Base-by-base conservation (phyloP, 2,329 filamentous ascomycete species). In the Tolypocladium tropicale region DNA sequence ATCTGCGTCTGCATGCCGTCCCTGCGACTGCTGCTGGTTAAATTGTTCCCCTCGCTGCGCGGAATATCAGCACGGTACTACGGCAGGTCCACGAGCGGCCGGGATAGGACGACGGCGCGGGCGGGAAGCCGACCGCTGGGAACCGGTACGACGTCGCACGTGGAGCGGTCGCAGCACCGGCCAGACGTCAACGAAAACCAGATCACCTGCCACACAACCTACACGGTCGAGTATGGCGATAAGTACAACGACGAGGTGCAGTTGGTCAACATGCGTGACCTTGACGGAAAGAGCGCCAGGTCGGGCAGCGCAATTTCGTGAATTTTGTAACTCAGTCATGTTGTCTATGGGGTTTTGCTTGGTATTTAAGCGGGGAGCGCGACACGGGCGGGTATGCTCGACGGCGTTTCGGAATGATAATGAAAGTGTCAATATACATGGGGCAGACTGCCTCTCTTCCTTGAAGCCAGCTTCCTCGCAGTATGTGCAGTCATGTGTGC, bases 1-100 rank as follows among this genome's bases (percentile, higher is more conserved):
- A 70, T 75, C 11, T 73, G 72, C 57, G 70, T 68, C 12, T 74
- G 71, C 51, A 63, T 74, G 65, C 72, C 72, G 0, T 65, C 70
- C 0, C 53, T 74, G 3, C 65, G 70, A 14, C 62, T 71, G 5
- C 58, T 73, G 0, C 63, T 74, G 2, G 66, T 72, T 11, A 62
- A 67, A 0, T 60, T 76, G 37, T 71, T 77, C 59, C 76, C 76
- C 46, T 65, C 61, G 54, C 18, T 71, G 0, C 58, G 67, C 7
- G 65, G 68, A 11, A 64, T 68, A n/a, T 63, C 68, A 3, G 61
- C 65, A n/a, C 57, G 61, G 10, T 68, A 68, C 55, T 67, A 70
- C 25, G 62, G 55, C 32, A 65, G 62, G 54, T 64, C 68, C 30
- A 59, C 59, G 34, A 61, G 57, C 53, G 34, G 63, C 55, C 10